phyloP scores from a whole-genome alignment of 2,329 filamentous ascomycete genomes.

The Neofusicoccum umdonicola region DNA sequence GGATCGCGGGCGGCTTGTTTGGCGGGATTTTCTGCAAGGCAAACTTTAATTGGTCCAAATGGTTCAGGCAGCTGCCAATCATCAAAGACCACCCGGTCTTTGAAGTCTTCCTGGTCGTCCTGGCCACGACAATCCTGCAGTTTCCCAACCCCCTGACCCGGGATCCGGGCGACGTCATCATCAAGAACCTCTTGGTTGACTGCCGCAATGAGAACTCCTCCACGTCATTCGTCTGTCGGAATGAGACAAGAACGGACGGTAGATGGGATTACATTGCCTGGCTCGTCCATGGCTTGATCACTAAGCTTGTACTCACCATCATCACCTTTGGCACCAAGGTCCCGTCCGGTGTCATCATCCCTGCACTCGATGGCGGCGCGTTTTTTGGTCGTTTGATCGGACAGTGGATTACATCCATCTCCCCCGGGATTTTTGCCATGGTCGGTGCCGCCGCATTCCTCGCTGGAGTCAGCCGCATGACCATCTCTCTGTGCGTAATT shows the following conservation, averaged over 20 bases:
- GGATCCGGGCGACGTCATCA: slow-evolving; percentile 55
- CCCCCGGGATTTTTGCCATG: slow-evolving; percentile 61
- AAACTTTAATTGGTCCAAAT: slow-evolving; percentile 57
- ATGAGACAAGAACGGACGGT: slow-evolving; percentile 39
- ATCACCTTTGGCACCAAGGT: slow-evolving; percentile 62
- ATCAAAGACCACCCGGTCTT: slow-evolving; percentile 58
- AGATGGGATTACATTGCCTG: slow-evolving; percentile 49
- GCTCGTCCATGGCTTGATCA: slow-evolving; percentile 53
- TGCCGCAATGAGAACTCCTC: slow-evolving; percentile 41
- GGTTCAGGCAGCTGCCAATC: slow-evolving; percentile 51
- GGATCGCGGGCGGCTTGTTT: slow-evolving; percentile 57
- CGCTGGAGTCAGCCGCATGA: slow-evolving; percentile 59
- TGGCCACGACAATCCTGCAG: slow-evolving; percentile 54
- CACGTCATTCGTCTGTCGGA: slow-evolving; percentile 50
- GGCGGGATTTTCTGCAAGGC: slow-evolving; percentile 59
- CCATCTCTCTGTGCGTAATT: slow-evolving; percentile 57
- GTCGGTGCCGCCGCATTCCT: slow-evolving; percentile 59
- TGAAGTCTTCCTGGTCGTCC: slow-evolving; percentile 55
- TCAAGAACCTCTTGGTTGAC: slow-evolving; percentile 58
- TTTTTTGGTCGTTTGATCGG: slow-evolving; percentile 58
- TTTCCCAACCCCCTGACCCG: slow-evolving; percentile 56
- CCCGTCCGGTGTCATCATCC: slow-evolving; percentile 61
- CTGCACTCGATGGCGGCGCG: slow-evolving; percentile 57
- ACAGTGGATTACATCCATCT: slow-evolving; percentile 44
- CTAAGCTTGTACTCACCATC: slow-evolving; percentile 56